These are phyloP conservation scores for Castanea sativa DNA, from an alignment of 306 rosid species.

Conservation along the genomic window DNA sequence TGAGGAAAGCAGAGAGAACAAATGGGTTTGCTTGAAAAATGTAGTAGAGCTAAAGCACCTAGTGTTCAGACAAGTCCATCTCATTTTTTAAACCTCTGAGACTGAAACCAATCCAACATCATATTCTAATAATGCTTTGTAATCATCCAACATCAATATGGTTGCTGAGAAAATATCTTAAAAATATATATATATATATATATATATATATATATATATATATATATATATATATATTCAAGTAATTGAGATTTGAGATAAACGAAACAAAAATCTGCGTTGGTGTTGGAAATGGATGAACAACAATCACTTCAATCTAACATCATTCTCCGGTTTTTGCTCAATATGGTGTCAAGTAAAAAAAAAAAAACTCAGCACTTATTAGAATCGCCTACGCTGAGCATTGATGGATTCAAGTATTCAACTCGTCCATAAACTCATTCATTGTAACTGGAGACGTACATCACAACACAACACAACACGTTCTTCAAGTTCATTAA, in stretches of 20 bases:
- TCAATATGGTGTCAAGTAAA: too few species aligned
- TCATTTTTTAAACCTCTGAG: slow-evolving; percentile 19
- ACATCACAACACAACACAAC: too few species aligned
- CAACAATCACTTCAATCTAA: neutral
- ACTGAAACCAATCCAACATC: neutral
- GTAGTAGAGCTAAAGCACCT: neutral
- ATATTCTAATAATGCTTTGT: neutral
- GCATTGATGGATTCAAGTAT: too few species aligned
- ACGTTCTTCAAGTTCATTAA: too few species aligned
- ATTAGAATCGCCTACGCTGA: too few species aligned
- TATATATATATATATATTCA: neutral
- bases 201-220: too few species aligned
- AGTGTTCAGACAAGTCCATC: slow-evolving; percentile 28
- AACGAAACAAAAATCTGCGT: too few species aligned
- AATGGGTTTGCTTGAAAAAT: slow-evolving; percentile 14
- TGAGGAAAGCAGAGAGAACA: neutral
- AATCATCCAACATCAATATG: neutral
- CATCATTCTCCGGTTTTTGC: neutral
- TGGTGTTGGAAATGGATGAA: neutral
- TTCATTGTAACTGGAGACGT: too few species aligned
- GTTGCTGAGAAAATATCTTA: neutral
- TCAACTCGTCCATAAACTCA: too few species aligned
- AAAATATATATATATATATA: too few species aligned
- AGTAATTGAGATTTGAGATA: too few species aligned
- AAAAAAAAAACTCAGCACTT: too few species aligned